Conservation (phyloP, 2,329 filamentous ascomycete genomes). For the Calycina herbarum region DNA sequence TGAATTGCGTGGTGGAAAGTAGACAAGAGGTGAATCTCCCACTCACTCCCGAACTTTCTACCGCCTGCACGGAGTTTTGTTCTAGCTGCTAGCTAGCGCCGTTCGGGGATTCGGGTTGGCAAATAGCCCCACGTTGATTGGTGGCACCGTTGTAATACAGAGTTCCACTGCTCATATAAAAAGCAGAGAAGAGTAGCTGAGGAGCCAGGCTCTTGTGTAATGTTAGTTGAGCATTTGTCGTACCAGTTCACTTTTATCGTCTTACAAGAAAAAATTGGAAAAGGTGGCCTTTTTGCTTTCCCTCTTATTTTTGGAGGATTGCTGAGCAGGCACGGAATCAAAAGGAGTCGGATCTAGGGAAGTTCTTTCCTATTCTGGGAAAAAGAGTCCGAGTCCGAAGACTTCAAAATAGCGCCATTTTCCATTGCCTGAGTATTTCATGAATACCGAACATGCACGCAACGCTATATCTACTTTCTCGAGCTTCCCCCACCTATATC, state of each 20-base stretch:
- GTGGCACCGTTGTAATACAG: not conserved
- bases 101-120: not conserved
- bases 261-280: not conserved
- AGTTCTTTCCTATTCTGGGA: not conserved
- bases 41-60: not conserved
- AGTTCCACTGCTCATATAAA: not conserved
- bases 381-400: not conserved
- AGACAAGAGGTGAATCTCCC: not conserved
- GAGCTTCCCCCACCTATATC: slow-evolving; percentile 71
- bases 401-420: not conserved
- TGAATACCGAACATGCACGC: not conserved
- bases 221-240: not conserved
- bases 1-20: not conserved
- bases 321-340: not conserved
- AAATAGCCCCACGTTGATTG: slow-evolving; percentile 4
- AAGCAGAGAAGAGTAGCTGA: not conserved
- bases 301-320: not conserved
- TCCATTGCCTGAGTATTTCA: not conserved
- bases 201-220: not conserved
- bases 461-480: slow-evolving; percentile 43
- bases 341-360: not conserved
- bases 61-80: not conserved
- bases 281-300: not conserved
- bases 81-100: not conserved
- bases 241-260: slow-evolving; percentile 2